phyloP scores from a whole-genome alignment of 1,139 yeast genomes.

The Protomyces gravidus region DNA sequence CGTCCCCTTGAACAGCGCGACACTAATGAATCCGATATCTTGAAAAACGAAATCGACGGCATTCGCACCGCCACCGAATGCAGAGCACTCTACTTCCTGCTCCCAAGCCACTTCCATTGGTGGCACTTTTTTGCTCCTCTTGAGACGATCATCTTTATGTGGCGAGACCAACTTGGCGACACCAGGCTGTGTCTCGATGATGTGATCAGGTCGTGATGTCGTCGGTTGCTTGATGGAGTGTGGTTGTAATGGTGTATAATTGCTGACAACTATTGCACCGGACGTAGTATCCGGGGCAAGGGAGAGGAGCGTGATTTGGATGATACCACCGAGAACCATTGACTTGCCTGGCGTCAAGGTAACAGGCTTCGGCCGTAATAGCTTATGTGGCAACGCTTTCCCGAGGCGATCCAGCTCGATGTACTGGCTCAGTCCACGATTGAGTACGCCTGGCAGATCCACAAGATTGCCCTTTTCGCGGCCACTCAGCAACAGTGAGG shows the following conservation, averaged over 20 bases:
- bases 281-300: neutral
- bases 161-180: neutral
- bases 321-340: constrained; percentile 10
- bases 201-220: constrained; percentile 17
- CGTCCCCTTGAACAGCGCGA: constrained; percentile 13
- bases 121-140: neutral
- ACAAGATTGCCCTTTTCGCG: constrained; percentile 7
- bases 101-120: constrained; percentile 7
- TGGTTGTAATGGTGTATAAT: constrained; percentile 5
- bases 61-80: constrained; percentile 2
- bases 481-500: constrained; percentile 11
- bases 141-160: neutral
- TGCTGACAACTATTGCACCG: constrained; percentile 1
- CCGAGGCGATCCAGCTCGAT: constrained; percentile 5
- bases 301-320: neutral
- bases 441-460: constrained; percentile 23
- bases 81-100: neutral
- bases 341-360: constrained; percentile 3
- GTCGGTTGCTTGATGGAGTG: neutral
- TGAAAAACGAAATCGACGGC: constrained; percentile 15
- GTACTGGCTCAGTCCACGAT: constrained; percentile 3
- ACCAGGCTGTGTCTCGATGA: neutral
- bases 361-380: constrained; percentile 4
- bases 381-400: constrained; percentile 14
- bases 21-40: constrained; percentile 20